Evolutionary conservation across 148 eudicot genomes (phyloP), one percentile per base, ranked within the genome.

Genomic region (Linanthus parryae): DNA sequence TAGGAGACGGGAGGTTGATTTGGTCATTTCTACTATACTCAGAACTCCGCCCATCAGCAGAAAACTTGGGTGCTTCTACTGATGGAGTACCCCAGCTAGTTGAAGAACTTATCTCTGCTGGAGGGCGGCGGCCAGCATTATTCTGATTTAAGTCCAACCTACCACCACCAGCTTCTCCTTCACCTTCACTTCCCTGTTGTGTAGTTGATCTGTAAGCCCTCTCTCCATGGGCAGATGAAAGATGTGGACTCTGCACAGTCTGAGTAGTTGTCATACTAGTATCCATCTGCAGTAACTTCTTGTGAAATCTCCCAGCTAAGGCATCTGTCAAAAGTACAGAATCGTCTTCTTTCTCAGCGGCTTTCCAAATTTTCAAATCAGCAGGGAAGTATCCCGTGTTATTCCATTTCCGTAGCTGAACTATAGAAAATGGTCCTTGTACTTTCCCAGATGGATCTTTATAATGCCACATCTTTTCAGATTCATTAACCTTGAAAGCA

Each of bases 371-470:
- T 70, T 21, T 73, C 48, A 92, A 57, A 57, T 77, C 84, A 37
- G 66, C 74, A 30, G 99, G 99, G 38, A 92, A 92, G 63, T 81
- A 92, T 34, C 99, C 96, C 8, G 71, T 84, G 53, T 71, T 88
- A 49, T 67, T 92, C 99, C 99, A 92, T 72, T 88, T 92, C 31
- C 94, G 83, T 50, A 92, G 70, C 76, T 88, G 96, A 3, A 73
- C 64, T 65, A 92, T 63, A 16, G 96, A 84, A 68, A 92, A 92
- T 35, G 99, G 99, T 20, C 99, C 99, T 83, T 92, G 99, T 38
- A 73, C 69, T 74, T 92, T 92, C 58, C 81, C 85, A 36, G 85
- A 49, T 4, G 99, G 99, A 66, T 92, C 99, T 59, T 78, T 55
- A 57, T 92, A 92, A 66, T 82, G 76, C 99, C 99, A 92, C 13